A percentile compares a stretch with the other conserved stretches of the same genome.
Evolutionary conservation across 1,139 yeast genomes (phyloP).

Genomic region (Lodderomyces parapsilosis): DNA sequence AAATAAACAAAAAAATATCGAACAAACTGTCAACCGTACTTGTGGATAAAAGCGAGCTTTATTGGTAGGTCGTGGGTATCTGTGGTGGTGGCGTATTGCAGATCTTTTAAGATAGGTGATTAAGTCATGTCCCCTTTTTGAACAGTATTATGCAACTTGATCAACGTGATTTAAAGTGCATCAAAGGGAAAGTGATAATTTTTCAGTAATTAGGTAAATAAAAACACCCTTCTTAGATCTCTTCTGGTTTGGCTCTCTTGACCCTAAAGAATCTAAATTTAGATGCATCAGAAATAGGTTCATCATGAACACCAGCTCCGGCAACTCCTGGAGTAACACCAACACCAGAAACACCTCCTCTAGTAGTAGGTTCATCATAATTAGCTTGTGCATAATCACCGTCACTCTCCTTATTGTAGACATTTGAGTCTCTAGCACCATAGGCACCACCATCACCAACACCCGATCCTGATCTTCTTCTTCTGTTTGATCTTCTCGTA

Average conservation of each 20-base stretch:
- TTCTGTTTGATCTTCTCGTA: constrained; percentile 7
- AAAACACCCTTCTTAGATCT: too few species aligned
- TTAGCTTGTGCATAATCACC: constrained; percentile 10
- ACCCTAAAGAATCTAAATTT: constrained; percentile 17
- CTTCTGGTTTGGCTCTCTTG: constrained; percentile 14
- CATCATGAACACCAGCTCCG: constrained; percentile 5
- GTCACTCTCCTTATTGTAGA: constrained; percentile 7
- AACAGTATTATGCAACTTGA: too few species aligned
- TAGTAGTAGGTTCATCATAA: constrained; percentile 8
- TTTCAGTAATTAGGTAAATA: too few species aligned
- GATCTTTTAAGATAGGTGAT: too few species aligned
- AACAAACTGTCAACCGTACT: constrained; percentile 1
- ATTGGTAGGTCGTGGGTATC: too few species aligned
- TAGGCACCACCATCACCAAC: constrained; percentile 1
- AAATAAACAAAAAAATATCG: not conserved
- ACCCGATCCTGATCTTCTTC: constrained; percentile 5
- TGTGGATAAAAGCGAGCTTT: constrained; percentile 1
- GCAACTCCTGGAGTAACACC: constrained; percentile 5
- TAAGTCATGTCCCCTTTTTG: too few species aligned
- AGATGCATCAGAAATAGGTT: constrained; percentile 14
- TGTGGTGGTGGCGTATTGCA: too few species aligned
- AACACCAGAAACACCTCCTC: constrained; percentile 4
- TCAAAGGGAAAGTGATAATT: too few species aligned
- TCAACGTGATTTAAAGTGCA: too few species aligned
- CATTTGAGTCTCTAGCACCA: constrained; percentile 4